A percentile compares a stretch with the other conserved stretches of the same genome.
These are phyloP conservation scores for Xylona heveae DNA, from an alignment of 495 filamentous ascomycete species.

Conservation along the genomic window DNA sequence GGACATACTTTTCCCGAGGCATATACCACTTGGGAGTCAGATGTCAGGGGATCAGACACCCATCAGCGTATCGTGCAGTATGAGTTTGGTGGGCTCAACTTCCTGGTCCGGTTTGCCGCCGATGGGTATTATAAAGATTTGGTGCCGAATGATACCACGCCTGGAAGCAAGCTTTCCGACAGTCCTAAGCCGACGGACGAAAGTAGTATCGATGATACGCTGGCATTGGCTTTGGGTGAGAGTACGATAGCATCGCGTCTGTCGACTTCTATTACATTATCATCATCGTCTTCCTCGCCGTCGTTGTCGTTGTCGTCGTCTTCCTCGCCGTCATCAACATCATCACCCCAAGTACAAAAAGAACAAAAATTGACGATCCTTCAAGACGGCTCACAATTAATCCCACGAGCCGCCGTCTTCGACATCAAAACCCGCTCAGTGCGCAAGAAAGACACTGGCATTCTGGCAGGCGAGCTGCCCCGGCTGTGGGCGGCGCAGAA, in stretches of 20 bases:
- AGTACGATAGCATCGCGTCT: too few relatives aligned
- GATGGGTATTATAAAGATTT: constrained; percentile 31
- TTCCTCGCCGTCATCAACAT: too few relatives aligned
- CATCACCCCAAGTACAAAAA: too few relatives aligned
- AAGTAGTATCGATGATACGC: too few relatives aligned
- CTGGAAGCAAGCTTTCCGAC: too few relatives aligned
- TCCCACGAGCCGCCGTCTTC: constrained; percentile 32
- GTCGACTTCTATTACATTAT: too few relatives aligned
- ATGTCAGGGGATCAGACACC: constrained; percentile 27
- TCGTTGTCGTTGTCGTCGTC: too few relatives aligned
- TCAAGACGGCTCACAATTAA: constrained; percentile 24
- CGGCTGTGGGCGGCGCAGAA: constrained; percentile 40
- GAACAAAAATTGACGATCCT: constrained; percentile 21
- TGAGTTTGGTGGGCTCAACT: constrained; percentile 29
- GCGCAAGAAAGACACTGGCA: constrained; percentile 14
- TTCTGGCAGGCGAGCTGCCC: constrained; percentile 24
- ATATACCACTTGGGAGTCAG: constrained; percentile 35
- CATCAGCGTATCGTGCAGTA: constrained; percentile 43
- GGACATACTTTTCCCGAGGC: constrained; percentile 43
- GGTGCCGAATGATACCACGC: neutral
- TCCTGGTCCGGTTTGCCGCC: constrained; percentile 34
- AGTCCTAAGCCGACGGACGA: too few relatives aligned
- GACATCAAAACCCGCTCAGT: constrained; percentile 44
- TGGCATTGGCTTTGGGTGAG: too few relatives aligned
- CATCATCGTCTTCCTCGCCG: too few relatives aligned